Evolutionary conservation across 768 basidiomycete species (phyloP).

Genomic region (Rhizopogon rudus): DNA sequence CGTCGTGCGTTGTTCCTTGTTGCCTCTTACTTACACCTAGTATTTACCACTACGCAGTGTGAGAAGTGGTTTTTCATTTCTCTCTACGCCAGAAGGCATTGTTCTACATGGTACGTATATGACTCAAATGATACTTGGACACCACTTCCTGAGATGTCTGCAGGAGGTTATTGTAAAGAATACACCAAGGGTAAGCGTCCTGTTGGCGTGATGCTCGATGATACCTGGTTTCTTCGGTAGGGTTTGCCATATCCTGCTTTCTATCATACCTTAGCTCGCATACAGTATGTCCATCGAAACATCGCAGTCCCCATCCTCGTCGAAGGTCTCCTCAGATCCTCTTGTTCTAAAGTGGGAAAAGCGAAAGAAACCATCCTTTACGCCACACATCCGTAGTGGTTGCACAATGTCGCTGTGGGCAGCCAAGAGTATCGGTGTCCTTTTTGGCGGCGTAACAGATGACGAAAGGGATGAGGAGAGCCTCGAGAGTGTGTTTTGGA

Average conservation of each 20-base stretch:
- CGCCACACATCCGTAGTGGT: conserved; percentile 54
- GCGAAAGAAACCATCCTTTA: conserved; percentile 63
- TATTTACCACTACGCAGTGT: conserved; percentile 36
- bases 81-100: conserved; percentile 73
- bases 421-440: conserved; percentile 59
- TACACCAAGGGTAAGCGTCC: conserved; percentile 83
- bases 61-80: conserved; percentile 81
- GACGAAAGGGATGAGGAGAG: conserved; percentile 83
- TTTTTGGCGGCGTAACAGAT: conserved; percentile 89
- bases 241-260: conserved; percentile 10
- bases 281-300: conserved; percentile 28
- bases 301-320: conserved; percentile 10
- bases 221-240: conserved; percentile 83
- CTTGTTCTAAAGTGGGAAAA: conserved; percentile 79
- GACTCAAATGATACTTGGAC: not conserved
- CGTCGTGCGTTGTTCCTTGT: conserved; percentile 48
- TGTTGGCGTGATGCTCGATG: conserved; percentile 82
- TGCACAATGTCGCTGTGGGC: conserved; percentile 86
- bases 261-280: not conserved
- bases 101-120: conserved; percentile 60
- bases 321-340: conserved; percentile 37
- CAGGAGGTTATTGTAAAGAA: conserved; percentile 90
- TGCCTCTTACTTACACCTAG: too few relatives aligned
- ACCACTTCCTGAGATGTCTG: not conserved
- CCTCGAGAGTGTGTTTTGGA: conserved; percentile 81